A percentile compares a stretch with the other conserved stretches of the same genome.
Evolutionary conservation across 495 filamentous ascomycete genomes (phyloP).

Genomic region (Aspergillus steynii): DNA sequence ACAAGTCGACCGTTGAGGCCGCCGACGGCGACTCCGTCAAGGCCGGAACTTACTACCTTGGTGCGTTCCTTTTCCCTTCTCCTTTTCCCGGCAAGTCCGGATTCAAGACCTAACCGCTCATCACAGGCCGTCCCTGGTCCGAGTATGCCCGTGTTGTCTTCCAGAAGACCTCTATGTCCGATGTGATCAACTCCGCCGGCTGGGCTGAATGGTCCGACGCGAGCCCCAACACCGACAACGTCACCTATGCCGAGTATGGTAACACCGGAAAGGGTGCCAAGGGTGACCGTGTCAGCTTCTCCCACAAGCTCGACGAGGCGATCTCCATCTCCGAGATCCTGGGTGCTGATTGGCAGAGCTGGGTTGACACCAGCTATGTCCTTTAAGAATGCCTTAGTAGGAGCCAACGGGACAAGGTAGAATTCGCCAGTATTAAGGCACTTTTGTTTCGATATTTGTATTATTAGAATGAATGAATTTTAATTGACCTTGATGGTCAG

Average conservation of each 20-base stretch:
- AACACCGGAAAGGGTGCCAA: conserved; percentile 59
- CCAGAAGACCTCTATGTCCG: conserved; percentile 55
- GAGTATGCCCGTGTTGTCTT: conserved; percentile 62
- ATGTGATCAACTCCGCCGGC: conserved; percentile 59
- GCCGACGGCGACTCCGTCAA: conserved; percentile 47
- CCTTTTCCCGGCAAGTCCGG: no score
- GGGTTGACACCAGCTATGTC: conserved; percentile 42
- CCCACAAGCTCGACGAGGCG: conserved; percentile 43
- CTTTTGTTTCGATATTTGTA: neutral
- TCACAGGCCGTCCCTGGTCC: conserved; percentile 61
- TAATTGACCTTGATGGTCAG: no score
- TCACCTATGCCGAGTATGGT: conserved; percentile 58
- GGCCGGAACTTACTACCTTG: conserved; percentile 55
- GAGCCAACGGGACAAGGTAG: no score
- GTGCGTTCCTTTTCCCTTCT: neutral
- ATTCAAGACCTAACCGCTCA: neutral
- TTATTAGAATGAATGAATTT: no score
- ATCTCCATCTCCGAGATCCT: conserved; percentile 51
- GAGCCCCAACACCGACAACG: conserved; percentile 49
- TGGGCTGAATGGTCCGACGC: conserved; percentile 59
- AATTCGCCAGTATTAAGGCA: no score
- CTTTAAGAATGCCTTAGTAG: conserved; percentile 11
- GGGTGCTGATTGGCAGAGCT: conserved; percentile 48
- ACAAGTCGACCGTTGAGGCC: conserved; percentile 51
- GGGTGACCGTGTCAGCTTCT: conserved; percentile 60